phyloP scores from a whole-genome alignment of 2,329 filamentous ascomycete genomes.

The Catunica adiposa region DNA sequence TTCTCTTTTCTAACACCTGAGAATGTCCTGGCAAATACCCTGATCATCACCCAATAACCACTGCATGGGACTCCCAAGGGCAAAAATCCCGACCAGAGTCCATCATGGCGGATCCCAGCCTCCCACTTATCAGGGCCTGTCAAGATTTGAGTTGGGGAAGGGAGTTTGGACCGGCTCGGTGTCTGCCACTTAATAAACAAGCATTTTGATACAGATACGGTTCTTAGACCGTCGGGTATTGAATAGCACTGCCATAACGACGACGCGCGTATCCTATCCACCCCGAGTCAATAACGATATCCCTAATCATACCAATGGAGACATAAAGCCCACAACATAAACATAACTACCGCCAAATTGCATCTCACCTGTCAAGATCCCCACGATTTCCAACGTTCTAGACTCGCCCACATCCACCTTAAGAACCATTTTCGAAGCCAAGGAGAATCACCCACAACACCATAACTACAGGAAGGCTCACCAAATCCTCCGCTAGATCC shows the following conservation, averaged over 20 bases:
- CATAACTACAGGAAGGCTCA: neutral
- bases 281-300: no score
- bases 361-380: no score
- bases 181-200: slow-evolving; percentile 1
- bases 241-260: no score
- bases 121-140: neutral
- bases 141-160: neutral
- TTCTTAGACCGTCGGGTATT: neutral
- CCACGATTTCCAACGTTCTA: no score
- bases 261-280: no score
- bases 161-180: neutral
- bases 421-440: neutral
- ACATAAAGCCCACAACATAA: no score
- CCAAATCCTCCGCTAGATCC: neutral
- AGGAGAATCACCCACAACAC: neutral
- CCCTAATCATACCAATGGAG: no score
- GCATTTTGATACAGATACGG: neutral
- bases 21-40: no score
- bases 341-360: no score
- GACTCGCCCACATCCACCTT: neutral
- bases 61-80: neutral
- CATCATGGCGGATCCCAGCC: neutral
- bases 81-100: neutral
- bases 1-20: no score
- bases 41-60: neutral